Evolutionary conservation across 2,329 filamentous ascomycete genomes (phyloP).

Genomic region (Dryadomyces sulphureus): DNA sequence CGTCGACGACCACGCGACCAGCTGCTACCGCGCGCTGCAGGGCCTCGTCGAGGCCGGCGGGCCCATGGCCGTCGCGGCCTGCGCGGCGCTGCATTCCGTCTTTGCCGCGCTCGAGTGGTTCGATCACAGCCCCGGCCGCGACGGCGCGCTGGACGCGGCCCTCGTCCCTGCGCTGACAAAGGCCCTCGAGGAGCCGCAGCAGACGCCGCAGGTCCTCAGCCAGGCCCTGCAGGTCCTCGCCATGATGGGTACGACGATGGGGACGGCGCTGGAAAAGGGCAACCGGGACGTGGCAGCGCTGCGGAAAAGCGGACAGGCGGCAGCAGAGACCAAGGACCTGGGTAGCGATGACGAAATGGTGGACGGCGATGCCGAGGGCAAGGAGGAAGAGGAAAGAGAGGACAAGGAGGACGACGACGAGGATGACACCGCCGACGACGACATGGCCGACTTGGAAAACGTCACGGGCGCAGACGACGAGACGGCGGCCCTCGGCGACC

Average conservation of each 20-base stretch:
- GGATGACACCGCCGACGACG: conserved; percentile 6
- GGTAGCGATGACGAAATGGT: conserved; percentile 23
- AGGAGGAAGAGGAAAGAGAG: conserved; percentile 27
- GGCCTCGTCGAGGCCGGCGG: conserved; percentile 31
- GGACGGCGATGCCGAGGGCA: conserved; percentile 11
- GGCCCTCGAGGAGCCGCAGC: conserved; percentile 19
- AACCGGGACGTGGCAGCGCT: conserved; percentile 24
- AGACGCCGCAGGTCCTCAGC: conserved; percentile 22
- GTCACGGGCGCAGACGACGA: conserved; percentile 37
- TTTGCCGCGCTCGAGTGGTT: conserved; percentile 39
- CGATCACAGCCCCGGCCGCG: conserved; percentile 31
- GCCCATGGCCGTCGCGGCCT: conserved; percentile 38
- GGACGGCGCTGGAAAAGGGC: conserved; percentile 32
- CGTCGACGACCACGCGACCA: conserved; percentile 26
- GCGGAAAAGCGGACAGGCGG: conserved; percentile 20
- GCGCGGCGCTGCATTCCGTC: conserved; percentile 47
- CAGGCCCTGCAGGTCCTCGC: conserved; percentile 48
- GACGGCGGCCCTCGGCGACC: conserved; percentile 31
- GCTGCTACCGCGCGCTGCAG: conserved; percentile 34
- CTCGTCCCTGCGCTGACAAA: conserved; percentile 30
- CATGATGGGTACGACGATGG: conserved; percentile 46
- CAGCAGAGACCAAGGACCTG: conserved; percentile 19
- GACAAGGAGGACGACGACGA: conserved; percentile 33
- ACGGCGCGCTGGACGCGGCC: conserved; percentile 33
- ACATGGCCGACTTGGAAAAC: conserved; percentile 49